phyloP scores from a whole-genome alignment of 2,329 filamentous ascomycete genomes.

The Paradendryphiella salina region DNA sequence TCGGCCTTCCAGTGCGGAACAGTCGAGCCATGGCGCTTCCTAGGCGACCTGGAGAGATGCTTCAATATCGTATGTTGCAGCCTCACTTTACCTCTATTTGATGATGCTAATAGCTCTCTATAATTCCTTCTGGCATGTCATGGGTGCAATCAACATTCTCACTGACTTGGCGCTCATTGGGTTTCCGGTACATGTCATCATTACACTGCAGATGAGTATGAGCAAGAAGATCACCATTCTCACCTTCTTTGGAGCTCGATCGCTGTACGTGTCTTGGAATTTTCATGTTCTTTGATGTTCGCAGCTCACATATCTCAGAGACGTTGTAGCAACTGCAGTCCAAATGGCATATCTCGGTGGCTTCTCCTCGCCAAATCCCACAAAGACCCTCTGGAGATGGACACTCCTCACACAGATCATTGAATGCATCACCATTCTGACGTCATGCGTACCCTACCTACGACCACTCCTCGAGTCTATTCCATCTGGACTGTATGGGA shows the following conservation, averaged over 20 bases:
- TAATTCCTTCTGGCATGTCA: slow-evolving; percentile 39
- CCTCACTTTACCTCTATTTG: too few species aligned
- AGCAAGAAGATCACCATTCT: slow-evolving; percentile 43
- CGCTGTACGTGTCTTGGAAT: slow-evolving; percentile 27
- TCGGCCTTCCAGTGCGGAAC: slow-evolving; percentile 42
- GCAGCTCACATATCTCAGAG: slow-evolving; percentile 22
- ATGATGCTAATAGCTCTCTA: slow-evolving; percentile 2
- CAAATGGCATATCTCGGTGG: slow-evolving; percentile 37
- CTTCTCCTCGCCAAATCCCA: slow-evolving; percentile 34
- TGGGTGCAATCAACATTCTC: slow-evolving; percentile 39
- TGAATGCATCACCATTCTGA: slow-evolving; percentile 43
- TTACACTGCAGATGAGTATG: slow-evolving; percentile 42
- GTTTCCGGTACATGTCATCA: slow-evolving; percentile 42
- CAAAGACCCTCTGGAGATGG: slow-evolving; percentile 42
- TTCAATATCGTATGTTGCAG: slow-evolving; percentile 30
- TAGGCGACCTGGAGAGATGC: slow-evolving; percentile 20
- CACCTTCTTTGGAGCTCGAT: slow-evolving; percentile 39
- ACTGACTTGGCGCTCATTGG: slow-evolving; percentile 41
- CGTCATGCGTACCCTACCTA: slow-evolving; percentile 43
- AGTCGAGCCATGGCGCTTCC: slow-evolving; percentile 33
- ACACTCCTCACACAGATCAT: slow-evolving; percentile 41
- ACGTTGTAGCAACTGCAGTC: slow-evolving; percentile 40
- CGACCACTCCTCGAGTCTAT: slow-evolving; percentile 42
- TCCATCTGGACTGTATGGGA: slow-evolving; percentile 40
- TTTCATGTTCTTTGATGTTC: not conserved